Base-by-base conservation (phyloP, 106 monocot species). In the Cymbidium sinense region DNA sequence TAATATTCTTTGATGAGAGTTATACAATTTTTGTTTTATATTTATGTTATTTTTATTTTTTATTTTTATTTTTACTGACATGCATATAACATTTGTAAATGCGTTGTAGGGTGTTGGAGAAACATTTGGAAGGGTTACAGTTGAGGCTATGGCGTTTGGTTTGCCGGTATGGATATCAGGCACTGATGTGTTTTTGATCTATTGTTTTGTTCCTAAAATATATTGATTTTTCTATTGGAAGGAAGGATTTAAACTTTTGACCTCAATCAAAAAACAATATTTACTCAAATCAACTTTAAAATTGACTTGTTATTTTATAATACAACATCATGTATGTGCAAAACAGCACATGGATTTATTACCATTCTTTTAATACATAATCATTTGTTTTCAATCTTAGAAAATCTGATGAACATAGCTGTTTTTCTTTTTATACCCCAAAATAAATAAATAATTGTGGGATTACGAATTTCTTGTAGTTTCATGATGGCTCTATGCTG, bases 101-200 rank as follows among this genome's bases (percentile, higher is more conserved):
- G 7, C 11, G 58, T 71, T 83, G 21, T 67, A 96, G 96, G 96
- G 96, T 31, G 44, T 87, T 82, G 96, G 96, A 83, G 96, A 93
- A 85, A 96, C 96, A 81, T 96, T 96, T 86, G 96, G 96, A 75
- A 91, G 96, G 76, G 96, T 96, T 52, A 96, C 96, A 43, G 81
- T 96, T 79, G 96, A 96, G 89, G 96, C 96, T 58, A 96, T 96
- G 96, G 96, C 96, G 28, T 93, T 93, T 86, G 89, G 96, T 73
- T 75, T 96, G 72, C 96, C 96, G 86, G 96, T 96, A 96, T 35
- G 69, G 70, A 10, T 35, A 20, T 71, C 71, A n/a, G 29, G 4
- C 67, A 19, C 4, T 67, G 5, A 33, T 67, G 0, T 67, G 18
- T 67, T 67, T 47, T 33, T 67, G 31, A 67, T 67, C 67, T 62